Evolutionary conservation across 2,329 filamentous ascomycete species (phyloP).

Genomic region (Calonectria naviculata): DNA sequence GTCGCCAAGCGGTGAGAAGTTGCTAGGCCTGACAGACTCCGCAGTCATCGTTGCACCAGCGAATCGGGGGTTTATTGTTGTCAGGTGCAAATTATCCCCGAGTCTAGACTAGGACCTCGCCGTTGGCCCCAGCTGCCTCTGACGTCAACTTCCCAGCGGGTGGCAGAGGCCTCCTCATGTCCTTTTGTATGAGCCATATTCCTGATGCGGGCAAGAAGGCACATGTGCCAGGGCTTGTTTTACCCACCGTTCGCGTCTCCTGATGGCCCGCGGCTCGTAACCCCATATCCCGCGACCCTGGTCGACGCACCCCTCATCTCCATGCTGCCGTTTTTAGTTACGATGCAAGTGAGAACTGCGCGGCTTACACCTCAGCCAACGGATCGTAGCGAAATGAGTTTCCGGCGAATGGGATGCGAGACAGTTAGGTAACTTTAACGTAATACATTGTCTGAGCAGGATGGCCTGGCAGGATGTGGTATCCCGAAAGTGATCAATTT

Average conservation of each 20-base stretch:
- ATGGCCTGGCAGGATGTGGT: neutral
- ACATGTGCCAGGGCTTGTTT: neutral
- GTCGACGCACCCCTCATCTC: neutral
- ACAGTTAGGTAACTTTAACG: constrained; percentile 2
- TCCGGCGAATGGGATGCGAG: neutral
- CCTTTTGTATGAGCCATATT: neutral
- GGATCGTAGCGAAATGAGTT: neutral
- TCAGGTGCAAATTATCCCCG: neutral
- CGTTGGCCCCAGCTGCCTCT: neutral
- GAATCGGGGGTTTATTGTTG: neutral
- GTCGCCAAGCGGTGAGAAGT: neutral
- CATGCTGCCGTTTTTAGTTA: neutral
- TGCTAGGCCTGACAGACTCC: neutral
- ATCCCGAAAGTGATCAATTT: neutral
- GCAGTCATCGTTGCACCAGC: neutral
- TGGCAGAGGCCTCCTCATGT: neutral
- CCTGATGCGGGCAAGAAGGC: neutral
- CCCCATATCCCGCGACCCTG: neutral
- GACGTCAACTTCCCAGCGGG: neutral
- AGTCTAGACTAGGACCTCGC: neutral
- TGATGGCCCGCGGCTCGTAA: neutral
- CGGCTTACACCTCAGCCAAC: neutral
- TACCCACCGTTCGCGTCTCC: neutral
- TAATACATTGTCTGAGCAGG: neutral
- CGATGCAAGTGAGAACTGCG: neutral